phyloP scores from a whole-genome alignment of 192 early-diverging fungal genomes.

The Cladochytrium replicatum region DNA sequence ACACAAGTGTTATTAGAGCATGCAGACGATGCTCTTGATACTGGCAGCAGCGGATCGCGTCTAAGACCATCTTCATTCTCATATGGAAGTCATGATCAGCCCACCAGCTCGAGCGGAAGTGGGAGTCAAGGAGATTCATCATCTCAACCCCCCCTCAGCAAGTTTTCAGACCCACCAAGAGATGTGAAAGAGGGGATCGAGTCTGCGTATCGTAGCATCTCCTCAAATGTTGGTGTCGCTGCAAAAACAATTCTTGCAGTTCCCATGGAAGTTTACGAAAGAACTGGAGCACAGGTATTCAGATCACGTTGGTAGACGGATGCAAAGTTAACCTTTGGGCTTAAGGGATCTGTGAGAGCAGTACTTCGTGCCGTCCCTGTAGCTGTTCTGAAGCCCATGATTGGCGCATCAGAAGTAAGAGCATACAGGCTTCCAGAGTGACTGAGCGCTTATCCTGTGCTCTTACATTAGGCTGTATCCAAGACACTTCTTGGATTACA shows the following conservation, averaged over 20 bases:
- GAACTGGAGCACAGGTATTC: constrained; percentile 29
- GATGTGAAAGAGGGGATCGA: constrained; percentile 78
- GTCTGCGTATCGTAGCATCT: constrained; percentile 69
- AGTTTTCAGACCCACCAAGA: constrained; percentile 76
- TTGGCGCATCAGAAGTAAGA: constrained; percentile 90
- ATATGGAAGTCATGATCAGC: no score
- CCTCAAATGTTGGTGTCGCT: constrained; percentile 69
- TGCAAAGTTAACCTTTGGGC: neutral
- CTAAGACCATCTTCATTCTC: no score
- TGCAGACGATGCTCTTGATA: constrained; percentile 66
- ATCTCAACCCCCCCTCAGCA: no score
- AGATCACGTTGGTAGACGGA: neutral
- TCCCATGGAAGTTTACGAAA: constrained; percentile 72
- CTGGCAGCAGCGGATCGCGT: no score
- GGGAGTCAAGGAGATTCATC: no score
- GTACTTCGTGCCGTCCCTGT: constrained; percentile 77
- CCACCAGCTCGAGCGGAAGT: no score
- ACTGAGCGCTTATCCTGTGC: no score
- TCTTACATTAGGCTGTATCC: constrained; percentile 79
- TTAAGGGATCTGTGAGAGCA: constrained; percentile 32
- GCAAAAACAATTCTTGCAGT: constrained; percentile 83
- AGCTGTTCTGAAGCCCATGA: constrained; percentile 89
- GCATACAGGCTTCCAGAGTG: no score
- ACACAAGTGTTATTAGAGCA: constrained; percentile 84
- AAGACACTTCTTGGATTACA: constrained; percentile 84